Evolutionary conservation across 495 filamentous ascomycete species (phyloP), one percentile per base, ranked within the genome.

Genomic region (Physcia stellaris): DNA sequence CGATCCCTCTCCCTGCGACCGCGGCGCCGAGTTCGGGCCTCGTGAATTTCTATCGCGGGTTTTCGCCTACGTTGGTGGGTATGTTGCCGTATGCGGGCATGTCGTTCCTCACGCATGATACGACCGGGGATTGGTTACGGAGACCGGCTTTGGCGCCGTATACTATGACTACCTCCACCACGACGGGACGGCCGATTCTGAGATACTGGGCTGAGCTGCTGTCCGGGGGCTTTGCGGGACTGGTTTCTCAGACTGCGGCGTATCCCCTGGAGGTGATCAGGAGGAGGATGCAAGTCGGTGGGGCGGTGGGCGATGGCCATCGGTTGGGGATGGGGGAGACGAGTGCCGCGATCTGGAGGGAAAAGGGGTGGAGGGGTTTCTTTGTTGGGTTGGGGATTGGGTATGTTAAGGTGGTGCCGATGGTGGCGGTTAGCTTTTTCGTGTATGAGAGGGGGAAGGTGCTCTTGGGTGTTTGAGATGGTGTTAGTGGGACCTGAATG

Each of bases 71-170:
- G 0, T 55, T 98, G 11, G 61, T 83, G 26, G 90, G 90, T 32
- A 98, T 98, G 88, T 55, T 98, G 11, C 90, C 90, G 2, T 98
- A 98, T 49, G 90, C 92, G 11, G 90, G 90, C 35, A 75, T 92
- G 51, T 95, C 87, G n/a, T 98, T 98, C 66, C 72, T 96, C 23
- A 92, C 85, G 0, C 90, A 98, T 57, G 90, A 98, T 53, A 81
- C 81, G 3, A 70, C 73, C 1, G 77, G 83, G 18, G 90, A 98
- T 56, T 53, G 83, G 24, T 69, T 98, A 29, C 83, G 90, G 1
- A 60, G 63, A 24, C 77, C 77, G 0, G 33, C 49, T 1, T 38
- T 93, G 1, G 71, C 80, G 0, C 53, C 63, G 35, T 82, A 84
- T 57, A 92, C 86, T 11, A 83, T 66, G 0, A 59, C 70, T 5